phyloP scores from a whole-genome alignment of 2,329 filamentous ascomycete species.

The Hysterium pulicare region DNA sequence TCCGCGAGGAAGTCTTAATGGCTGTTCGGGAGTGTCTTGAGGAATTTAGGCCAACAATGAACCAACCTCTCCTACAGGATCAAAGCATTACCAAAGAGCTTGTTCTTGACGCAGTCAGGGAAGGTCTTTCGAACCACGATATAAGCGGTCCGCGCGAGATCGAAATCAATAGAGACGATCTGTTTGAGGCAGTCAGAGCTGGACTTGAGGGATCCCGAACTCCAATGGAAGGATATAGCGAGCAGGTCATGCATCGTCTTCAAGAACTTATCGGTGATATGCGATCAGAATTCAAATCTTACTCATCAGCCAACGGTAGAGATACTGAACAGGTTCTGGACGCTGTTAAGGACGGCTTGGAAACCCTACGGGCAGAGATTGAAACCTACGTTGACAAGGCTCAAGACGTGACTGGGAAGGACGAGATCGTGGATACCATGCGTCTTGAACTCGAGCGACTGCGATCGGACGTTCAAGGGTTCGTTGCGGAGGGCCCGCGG shows the following conservation, averaged over 20 bases:
- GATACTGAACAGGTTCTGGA: slow-evolving; percentile 88
- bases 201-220: slow-evolving; percentile 54
- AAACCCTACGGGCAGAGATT: slow-evolving; percentile 74
- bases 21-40: slow-evolving; percentile 84
- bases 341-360: slow-evolving; percentile 81
- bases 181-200: slow-evolving; percentile 57
- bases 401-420: slow-evolving; percentile 65
- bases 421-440: slow-evolving; percentile 72
- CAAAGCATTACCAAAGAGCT: slow-evolving; percentile 51
- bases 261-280: slow-evolving; percentile 59
- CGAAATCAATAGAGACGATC: slow-evolving; percentile 49
- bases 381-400: slow-evolving; percentile 76
- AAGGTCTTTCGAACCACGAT: slow-evolving; percentile 52
- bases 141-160: slow-evolving; percentile 40
- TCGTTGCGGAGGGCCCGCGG: slow-evolving; percentile 41
- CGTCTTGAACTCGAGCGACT: slow-evolving; percentile 62
- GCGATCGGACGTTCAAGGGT: slow-evolving; percentile 59
- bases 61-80: slow-evolving; percentile 40
- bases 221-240: slow-evolving; percentile 53
- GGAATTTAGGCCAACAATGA: slow-evolving; percentile 61
- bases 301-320: slow-evolving; percentile 71
- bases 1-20: slow-evolving; percentile 77
- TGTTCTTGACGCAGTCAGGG: slow-evolving; percentile 56
- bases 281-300: slow-evolving; percentile 69
- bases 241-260: slow-evolving; percentile 58